Percentiles rank a stretch among this genome's conserved stretches.
Conservation (phyloP, 169 alveolate genomes). For the Plasmodium blacklocki region DNA sequence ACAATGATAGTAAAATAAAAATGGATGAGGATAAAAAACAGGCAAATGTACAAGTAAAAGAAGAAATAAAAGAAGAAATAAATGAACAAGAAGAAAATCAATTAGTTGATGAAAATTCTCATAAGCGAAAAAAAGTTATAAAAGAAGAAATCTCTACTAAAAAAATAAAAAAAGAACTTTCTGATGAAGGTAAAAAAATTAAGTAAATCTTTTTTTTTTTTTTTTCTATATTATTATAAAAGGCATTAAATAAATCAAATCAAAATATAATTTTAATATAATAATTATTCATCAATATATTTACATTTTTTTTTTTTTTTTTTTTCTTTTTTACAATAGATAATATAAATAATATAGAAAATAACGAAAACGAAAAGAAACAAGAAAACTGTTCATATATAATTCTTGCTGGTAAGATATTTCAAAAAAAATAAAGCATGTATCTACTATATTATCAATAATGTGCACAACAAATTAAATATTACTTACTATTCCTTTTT, state of each 20-base stretch:
- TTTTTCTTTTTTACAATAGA: constrained; percentile 13
- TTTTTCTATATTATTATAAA: not conserved
- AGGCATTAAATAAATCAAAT: not conserved
- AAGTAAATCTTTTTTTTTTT: not conserved
- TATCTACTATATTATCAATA: too few relatives aligned
- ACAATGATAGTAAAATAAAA: not conserved
- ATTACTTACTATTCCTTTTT: not conserved
- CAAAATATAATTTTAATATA: not conserved
- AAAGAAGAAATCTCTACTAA: constrained; percentile 7
- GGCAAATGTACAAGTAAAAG: constrained; percentile 3
- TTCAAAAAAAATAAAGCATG: not conserved
- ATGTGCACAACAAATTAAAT: not conserved
- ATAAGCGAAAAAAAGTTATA: constrained; percentile 23
- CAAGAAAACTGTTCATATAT: constrained; percentile 1
- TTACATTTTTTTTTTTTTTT: not conserved
- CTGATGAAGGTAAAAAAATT: constrained; percentile 41
- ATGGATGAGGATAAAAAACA: constrained; percentile 11
- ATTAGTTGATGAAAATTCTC: constrained; percentile 13
- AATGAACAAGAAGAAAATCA: not conserved
- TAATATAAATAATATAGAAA: constrained; percentile 15
- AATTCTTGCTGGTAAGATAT: constrained; percentile 58
- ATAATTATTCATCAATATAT: not conserved
- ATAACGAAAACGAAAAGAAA: constrained; percentile 6
- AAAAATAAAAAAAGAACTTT: constrained; percentile 29
- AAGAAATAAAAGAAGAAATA: not conserved